A percentile compares a stretch with the other conserved stretches of the same genome.
These are phyloP conservation scores for Aspergillus leporis DNA, from an alignment of 495 filamentous ascomycete species.

Conservation along the genomic window DNA sequence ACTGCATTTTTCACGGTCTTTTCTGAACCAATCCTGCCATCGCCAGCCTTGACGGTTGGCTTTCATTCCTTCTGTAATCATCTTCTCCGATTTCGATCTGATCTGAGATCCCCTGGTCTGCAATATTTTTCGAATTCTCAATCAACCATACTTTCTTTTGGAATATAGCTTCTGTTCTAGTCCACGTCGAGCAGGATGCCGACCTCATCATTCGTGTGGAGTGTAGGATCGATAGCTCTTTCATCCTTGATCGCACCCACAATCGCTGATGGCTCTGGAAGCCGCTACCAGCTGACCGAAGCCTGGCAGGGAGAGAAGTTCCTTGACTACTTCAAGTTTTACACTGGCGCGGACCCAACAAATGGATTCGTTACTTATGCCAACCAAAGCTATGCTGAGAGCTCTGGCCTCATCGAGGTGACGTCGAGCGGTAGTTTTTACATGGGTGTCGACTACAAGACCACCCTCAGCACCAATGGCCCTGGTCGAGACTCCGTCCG, in stretches of 20 bases:
- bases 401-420: slow-evolving; percentile 56
- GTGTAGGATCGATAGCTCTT: slow-evolving; percentile 23
- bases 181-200: slow-evolving; percentile 12
- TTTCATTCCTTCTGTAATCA: slow-evolving; percentile 17
- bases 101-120: slow-evolving; percentile 1
- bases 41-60: slow-evolving; percentile 25
- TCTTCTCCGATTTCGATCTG: slow-evolving; percentile 10
- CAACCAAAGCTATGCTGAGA: slow-evolving; percentile 54
- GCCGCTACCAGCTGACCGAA: slow-evolving; percentile 42
- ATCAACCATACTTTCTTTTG: slow-evolving; percentile 1
- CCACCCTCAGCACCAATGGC: slow-evolving; percentile 31
- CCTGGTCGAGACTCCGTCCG: slow-evolving; percentile 69
- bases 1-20: slow-evolving; percentile 17
- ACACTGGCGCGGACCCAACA: slow-evolving; percentile 60
- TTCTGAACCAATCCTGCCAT: not conserved
- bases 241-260: slow-evolving; percentile 17
- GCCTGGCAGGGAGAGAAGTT: slow-evolving; percentile 50
- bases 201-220: slow-evolving; percentile 19
- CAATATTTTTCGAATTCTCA: not conserved
- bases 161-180: not conserved
- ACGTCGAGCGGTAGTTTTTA: slow-evolving; percentile 49
- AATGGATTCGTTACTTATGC: slow-evolving; percentile 70
- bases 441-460: slow-evolving; percentile 51
- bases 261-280: slow-evolving; percentile 12
- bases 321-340: slow-evolving; percentile 53